phyloP scores from a whole-genome alignment of 495 filamentous ascomycete genomes.

The Aspergillus hancockii region DNA sequence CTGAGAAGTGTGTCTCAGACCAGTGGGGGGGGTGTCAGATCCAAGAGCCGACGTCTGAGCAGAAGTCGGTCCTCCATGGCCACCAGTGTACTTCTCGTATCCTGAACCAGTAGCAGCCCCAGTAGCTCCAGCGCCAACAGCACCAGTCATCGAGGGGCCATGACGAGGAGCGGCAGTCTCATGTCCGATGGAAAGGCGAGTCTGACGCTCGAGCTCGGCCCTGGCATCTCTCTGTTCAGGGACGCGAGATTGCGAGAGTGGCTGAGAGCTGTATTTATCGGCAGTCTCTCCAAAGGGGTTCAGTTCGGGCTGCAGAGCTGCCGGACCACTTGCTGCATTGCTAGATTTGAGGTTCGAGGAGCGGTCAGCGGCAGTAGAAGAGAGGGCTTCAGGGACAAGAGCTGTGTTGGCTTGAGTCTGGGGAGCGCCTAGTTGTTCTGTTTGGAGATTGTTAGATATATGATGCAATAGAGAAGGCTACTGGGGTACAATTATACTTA shows the following conservation, averaged over 20 bases:
- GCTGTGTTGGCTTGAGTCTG: constrained; percentile 27
- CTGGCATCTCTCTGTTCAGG: not conserved
- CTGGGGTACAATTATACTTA: constrained; percentile 20
- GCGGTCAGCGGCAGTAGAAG: constrained; percentile 8
- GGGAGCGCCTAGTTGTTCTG: constrained; percentile 40
- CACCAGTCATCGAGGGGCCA: not conserved
- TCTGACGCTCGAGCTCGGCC: not conserved
- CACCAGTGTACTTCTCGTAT: not conserved
- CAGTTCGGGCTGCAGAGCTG: constrained; percentile 1
- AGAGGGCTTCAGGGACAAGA: constrained; percentile 14
- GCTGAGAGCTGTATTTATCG: not conserved
- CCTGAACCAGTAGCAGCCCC: not conserved
- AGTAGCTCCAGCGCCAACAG: not conserved
- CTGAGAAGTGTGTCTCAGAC: not conserved
- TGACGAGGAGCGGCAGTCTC: not conserved
- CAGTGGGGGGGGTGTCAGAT: not conserved
- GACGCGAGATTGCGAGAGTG: not conserved
- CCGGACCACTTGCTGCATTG: constrained; percentile 7
- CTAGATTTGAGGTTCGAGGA: constrained; percentile 4
- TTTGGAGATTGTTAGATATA: not conserved
- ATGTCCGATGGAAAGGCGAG: not conserved
- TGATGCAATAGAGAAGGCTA: not conserved
- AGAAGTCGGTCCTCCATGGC: not conserved
- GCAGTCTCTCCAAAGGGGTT: not conserved
- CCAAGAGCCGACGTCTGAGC: not conserved